Evolutionary conservation across 331 rosid species (phyloP), one percentile per base, ranked within the genome.

Genomic region (Malus hybrid): DNA sequence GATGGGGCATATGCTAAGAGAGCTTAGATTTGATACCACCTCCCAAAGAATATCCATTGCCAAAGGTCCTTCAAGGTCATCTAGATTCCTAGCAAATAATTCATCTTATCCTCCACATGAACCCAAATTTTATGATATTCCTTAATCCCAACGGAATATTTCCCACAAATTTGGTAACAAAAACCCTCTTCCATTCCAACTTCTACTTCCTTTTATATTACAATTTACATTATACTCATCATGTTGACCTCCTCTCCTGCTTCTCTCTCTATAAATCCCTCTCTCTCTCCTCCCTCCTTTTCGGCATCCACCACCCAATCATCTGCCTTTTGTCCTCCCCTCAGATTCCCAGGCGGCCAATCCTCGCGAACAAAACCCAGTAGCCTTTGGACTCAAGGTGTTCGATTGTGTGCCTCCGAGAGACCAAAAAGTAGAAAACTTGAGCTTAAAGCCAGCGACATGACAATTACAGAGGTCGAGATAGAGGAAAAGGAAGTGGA

Each of bases 381-480:
- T 10, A 66, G 16, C 20, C 77, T 81, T 44, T 84, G 81, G 74
- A 29, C 75, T 78, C 80, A 26, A 56, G 71, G 42, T 78, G 48
- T 76, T 46, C 50, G 77, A 10, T 75, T 83, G 13, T 26, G 75
- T 66, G 33, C 33, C 61, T 68, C 79, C 4, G 78, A 72, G 60
- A 39, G 82, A 22, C 64, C 78, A 14, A 69, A 71, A 18, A 84
- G 87, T 52, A 70, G 81, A 73, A 74, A 72, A 73, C 82, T 73
- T 26, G 81, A 46, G n/a, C 72, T 79, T 78, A 74, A 78, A 86
- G 82, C 87, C 50, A 50, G 77, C 22, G 70, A 90, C 12, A 95
- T 92, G 99, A 89, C 98, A 11, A 77, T 90, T n/a, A 69, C 88
- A 1, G 93, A 87, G 48, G 80, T 85, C 29, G 81, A 76, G 53